Base-by-base conservation (phyloP, 345 rosid species). In the Turnera subulata region DNA sequence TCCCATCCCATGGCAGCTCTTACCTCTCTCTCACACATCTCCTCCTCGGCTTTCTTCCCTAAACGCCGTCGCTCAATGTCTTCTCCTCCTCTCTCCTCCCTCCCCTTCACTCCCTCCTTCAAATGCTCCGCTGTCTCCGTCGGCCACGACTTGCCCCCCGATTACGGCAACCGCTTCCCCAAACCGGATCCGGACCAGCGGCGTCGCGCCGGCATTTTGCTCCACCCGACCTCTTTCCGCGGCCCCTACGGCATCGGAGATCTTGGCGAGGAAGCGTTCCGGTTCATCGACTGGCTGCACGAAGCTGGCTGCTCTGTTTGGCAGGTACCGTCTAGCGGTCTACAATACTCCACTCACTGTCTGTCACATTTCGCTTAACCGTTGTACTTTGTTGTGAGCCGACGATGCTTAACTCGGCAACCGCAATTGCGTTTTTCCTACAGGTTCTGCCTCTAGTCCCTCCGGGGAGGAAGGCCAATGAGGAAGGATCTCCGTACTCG, bases 381-480 rank as follows among this genome's bases (percentile, higher is more conserved):
- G n/a, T n/a, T n/a, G n/a, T n/a, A n/a, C n/a, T n/a, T n/a, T n/a
- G n/a, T n/a, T n/a, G n/a, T n/a, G n/a, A n/a, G n/a, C n/a, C n/a
- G n/a, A n/a, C n/a, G n/a, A n/a, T n/a, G n/a, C n/a, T n/a, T n/a
- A n/a, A n/a, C n/a, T n/a, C n/a, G n/a, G n/a, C n/a, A n/a, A n/a
- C n/a, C n/a, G n/a, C n/a, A n/a, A n/a, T n/a, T n/a, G n/a, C n/a
- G n/a, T n/a, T n/a, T n/a, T n/a, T n/a, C n/a, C n/a, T 50, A 70
- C 77, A 91, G 98, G 98, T 92, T 59, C 91, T 92, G 64, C 98
- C 98, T 64, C 93, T 92, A 21, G 98, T 89, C 72, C 96, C 98
- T 23, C 93, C 96, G 8, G 94, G 75, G 35, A 78, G 83, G 63
- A 75, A 75, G 56, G 78, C 69, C 20, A 64, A 81, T 47, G 85